Evolutionary conservation across 495 filamentous ascomycete species (phyloP).

Genomic region (Aspergillus heteromorphus): DNA sequence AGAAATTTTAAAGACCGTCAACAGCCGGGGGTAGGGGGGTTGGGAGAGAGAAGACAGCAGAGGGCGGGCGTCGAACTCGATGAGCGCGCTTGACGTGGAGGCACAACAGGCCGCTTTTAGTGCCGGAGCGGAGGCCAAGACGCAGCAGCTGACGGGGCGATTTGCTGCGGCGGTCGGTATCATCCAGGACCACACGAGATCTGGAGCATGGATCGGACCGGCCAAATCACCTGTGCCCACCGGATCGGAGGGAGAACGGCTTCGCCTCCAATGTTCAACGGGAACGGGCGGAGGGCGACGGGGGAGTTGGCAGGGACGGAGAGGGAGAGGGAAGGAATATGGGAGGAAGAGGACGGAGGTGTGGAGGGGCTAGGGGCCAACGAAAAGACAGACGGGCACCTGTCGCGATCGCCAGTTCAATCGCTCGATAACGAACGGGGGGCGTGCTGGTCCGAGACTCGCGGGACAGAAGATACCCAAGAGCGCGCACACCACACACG

Average conservation of each 20-base stretch:
- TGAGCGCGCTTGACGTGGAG: conserved; percentile 34
- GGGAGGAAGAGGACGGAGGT: conserved; percentile 19
- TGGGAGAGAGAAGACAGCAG: no score
- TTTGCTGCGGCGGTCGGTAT: conserved; percentile 18
- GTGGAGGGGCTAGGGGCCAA: conserved; percentile 34
- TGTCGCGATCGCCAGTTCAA: conserved; percentile 29
- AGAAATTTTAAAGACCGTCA: conserved; percentile 2
- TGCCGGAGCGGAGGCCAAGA: conserved; percentile 40
- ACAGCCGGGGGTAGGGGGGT: conserved; percentile 4
- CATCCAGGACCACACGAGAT: conserved; percentile 25
- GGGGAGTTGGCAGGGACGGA: conserved; percentile 9
- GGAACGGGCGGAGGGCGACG: conserved; percentile 3
- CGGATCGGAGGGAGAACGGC: conserved; percentile 16
- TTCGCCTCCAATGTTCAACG: conserved; percentile 13
- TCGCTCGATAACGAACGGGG: conserved; percentile 16
- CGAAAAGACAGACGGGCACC: conserved; percentile 13
- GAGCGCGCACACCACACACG: background rate
- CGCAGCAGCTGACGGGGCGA: conserved; percentile 28
- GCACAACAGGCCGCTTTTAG: conserved; percentile 39
- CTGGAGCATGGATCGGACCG: conserved; percentile 31
- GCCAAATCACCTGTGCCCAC: conserved; percentile 26
- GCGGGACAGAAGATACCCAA: conserved; percentile 2
- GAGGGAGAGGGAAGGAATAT: conserved; percentile 4
- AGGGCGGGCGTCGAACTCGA: conserved; percentile 22
- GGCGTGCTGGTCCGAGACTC: background rate